Base-by-base conservation (phyloP, 352 stramenopile species). In the Pythium phragmitis region DNA sequence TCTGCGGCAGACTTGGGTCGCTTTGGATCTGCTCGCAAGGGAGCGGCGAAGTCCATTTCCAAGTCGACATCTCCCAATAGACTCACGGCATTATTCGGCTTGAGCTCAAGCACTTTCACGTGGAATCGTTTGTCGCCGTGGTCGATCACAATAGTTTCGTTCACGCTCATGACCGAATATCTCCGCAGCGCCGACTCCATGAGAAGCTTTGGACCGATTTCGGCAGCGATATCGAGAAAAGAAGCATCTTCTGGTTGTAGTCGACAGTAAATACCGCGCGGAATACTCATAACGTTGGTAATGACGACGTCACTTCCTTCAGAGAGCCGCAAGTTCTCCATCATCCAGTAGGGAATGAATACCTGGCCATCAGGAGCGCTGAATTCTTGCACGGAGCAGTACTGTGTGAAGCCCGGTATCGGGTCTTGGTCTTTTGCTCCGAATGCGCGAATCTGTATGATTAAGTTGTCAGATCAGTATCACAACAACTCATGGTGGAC, bases 271-370 rank as follows among this genome's bases (percentile, higher is more conserved):
- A 85, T 73, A 0, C 75, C 77, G 0, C 69, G 62, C 45, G 79
- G 77, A 13, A 83, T 63, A 21, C 75, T 53, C 6, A 48, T 9
- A 3, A 74, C 57, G 21, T 69, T 85, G 2, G 69, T 75, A 11
- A 87, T 49, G n/a, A 74, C 57, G 9, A 87, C 67, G 9, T 63
- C 61, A 0, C 50, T 68, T 7, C 77, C 80, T 70, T 88, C 80
- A 0, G 58, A 34, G 26, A 85, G 58, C 4, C 69, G 21, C 7
- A 88, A 65, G 52, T 79, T 82, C 55, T 88, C 76, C 80, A 89
- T 89, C 34, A 89, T 84, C 80, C 80, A 89, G 56, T 85, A 87
- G 1, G 80, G 80, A 17, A 86, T 70, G 45, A 81, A 89, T 16
- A 75, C 73, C 49, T 86, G 70, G 2, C 73, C 78, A 28, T 77